Conservation (phyloP, 1,139 yeast genomes). For the Candida dubliniensis region DNA sequence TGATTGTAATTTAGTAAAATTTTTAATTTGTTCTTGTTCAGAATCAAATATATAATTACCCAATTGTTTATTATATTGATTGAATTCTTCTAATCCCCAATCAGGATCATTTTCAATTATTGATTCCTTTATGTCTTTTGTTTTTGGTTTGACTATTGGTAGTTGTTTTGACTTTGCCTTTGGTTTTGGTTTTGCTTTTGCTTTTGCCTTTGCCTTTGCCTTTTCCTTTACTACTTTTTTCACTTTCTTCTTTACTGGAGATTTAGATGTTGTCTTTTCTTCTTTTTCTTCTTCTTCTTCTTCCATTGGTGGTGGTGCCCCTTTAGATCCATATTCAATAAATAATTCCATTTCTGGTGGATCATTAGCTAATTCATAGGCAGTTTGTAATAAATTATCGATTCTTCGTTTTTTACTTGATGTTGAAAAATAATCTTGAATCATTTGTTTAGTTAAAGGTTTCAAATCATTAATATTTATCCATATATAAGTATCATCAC, state of each 20-base stretch:
- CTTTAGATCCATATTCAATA: conserved; percentile 44
- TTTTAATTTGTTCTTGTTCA: conserved; percentile 28
- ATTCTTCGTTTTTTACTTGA: conserved; percentile 30
- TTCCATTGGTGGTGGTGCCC: conserved; percentile 29
- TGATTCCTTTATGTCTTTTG: neutral
- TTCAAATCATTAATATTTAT: conserved; percentile 47
- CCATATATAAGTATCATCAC: conserved; percentile 70
- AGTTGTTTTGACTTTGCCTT: neutral
- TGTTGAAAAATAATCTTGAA: conserved; percentile 27
- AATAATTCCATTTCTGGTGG: conserved; percentile 48
- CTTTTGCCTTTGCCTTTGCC: neutral
- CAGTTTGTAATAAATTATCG: conserved; percentile 37
- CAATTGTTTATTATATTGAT: conserved; percentile 20
- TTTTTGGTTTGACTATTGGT: neutral
- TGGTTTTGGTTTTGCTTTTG: neutral
- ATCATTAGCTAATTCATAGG: conserved; percentile 39
- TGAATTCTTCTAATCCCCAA: conserved; percentile 44
- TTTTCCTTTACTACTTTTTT: conserved; percentile 6
- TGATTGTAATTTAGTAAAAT: conserved; percentile 26
- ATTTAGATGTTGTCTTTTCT: neutral
- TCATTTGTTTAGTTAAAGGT: conserved; percentile 24
- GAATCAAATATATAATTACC: conserved; percentile 42
- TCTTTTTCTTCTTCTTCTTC: conserved; percentile 22
- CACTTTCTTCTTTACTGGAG: conserved; percentile 21
- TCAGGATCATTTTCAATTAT: conserved; percentile 34